Base-by-base conservation (phyloP, 2,329 filamentous ascomycete species). In the Penicillium sp. region DNA sequence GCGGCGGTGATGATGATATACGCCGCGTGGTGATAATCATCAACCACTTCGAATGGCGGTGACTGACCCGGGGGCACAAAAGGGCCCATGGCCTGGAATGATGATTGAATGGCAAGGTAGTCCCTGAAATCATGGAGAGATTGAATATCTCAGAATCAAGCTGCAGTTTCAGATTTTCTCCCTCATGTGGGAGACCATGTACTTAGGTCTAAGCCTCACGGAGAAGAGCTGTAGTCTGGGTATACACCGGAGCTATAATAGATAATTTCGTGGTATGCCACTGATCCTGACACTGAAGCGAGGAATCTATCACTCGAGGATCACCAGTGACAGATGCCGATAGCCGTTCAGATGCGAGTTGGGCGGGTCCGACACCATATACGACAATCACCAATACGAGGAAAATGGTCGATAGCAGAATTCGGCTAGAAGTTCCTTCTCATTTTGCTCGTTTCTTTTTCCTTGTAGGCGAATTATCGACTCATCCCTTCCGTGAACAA, bases 1-100 rank as follows among this genome's bases (percentile, higher is more conserved):
- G 63, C 62, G 4, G 56, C 55, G 6, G 58, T 55, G 23, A 68
- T 62, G 12, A 67, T 62, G 8, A 68, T 52, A 45, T 58, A 56
- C 8, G 61, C 65, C 8, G 61, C 61, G 48, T 66, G 62, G 40
- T 69, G 65, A 20, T 49, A 45, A 13, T 59, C 54, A 33, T 65
- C 64, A n/a, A 68, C 57, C 14, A 61, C 55, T 39, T 65, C 56
- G 27, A 64, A 60, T 29, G 61, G 62, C 29, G 58, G 57, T 22
- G 57, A 58, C 38, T 63, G 54, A 27, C 60, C 58, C 15, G 59
- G 47, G n/a, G 55, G 58, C 26, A 63, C 50, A 42, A 53, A 48
- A 26, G 50, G 51, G 47, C 54, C 51, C 56, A 59, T 59, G 41
- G 18, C 18, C 18, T 22, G 18, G 18, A 22, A 5, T 22, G 18